phyloP scores from a whole-genome alignment of 2,329 filamentous ascomycete genomes.

The Fusarium pseudonygamai region DNA sequence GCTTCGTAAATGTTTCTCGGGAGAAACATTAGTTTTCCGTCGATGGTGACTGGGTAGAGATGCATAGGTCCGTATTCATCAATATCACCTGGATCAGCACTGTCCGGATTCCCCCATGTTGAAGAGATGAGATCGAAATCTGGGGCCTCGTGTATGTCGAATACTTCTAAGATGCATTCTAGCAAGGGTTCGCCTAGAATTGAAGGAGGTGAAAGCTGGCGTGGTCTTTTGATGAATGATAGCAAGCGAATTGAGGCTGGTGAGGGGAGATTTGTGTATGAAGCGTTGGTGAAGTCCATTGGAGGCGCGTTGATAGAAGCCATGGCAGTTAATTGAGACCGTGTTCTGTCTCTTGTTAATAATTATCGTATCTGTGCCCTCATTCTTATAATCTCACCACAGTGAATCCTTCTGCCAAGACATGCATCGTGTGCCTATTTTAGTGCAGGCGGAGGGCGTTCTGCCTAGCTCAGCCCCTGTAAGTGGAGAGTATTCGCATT shows the following conservation, averaged over 20 bases:
- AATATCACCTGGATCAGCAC: not conserved
- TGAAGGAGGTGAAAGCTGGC: not conserved
- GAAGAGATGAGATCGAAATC: not conserved
- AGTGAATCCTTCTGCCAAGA: not conserved
- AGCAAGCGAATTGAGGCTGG: not conserved
- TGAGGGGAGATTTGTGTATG: not conserved
- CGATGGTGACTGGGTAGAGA: not conserved
- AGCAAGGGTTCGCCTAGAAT: not conserved
- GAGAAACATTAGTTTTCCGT: not conserved
- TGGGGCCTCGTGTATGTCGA: not conserved
- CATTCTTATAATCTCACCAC: not conserved
- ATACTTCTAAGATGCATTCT: not conserved
- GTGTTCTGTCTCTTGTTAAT: too few species aligned
- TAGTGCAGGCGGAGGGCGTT: not conserved
- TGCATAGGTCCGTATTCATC: not conserved
- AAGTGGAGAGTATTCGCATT: not conserved
- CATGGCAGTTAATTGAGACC: too few species aligned
- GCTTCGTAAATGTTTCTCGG: not conserved
- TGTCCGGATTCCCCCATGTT: not conserved
- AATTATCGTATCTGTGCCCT: not conserved
- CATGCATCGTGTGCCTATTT: slow-evolving; percentile 2
- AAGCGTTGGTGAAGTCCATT: not conserved
- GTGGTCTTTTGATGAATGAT: not conserved
- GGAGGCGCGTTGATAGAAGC: rapidly evolving
- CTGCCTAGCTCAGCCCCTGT: slow-evolving; percentile 8